Conservation (phyloP, 352 stramenopile species). For the Blastocystis sp. region DNA sequence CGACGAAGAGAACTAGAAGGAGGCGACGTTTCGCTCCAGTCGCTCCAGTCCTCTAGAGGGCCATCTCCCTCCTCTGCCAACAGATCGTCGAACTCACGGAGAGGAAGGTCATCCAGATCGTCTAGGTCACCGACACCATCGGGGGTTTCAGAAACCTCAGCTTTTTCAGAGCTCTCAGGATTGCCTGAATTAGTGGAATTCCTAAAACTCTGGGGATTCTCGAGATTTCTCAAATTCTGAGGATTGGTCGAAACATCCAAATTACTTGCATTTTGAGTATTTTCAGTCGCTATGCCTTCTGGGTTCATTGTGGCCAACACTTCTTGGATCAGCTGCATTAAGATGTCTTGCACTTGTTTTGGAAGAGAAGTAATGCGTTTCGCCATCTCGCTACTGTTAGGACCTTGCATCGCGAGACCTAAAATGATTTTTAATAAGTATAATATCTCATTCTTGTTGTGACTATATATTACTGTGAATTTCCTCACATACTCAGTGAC, state of each 20-base stretch:
- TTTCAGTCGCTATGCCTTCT: neutral
- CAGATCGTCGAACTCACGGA: slow-evolving; percentile 2
- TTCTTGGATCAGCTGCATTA: slow-evolving; percentile 44
- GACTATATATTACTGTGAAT: neutral
- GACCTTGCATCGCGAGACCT: slow-evolving; percentile 21
- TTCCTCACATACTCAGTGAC: neutral
- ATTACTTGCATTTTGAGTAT: too few relatives aligned
- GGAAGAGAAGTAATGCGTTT: slow-evolving; percentile 8
- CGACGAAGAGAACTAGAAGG: neutral
- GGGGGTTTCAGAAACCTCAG: neutral
- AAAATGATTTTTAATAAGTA: slow-evolving; percentile 42
- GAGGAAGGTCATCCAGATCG: neutral
- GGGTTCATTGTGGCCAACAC: slow-evolving; percentile 11
- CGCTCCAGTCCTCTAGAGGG: neutral
- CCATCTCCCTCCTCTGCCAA: neutral
- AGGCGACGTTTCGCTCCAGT: neutral
- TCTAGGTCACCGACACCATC: neutral
- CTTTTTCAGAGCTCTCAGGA: too few relatives aligned
- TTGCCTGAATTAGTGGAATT: too few relatives aligned
- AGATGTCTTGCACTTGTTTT: neutral
- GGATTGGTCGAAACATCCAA: too few relatives aligned
- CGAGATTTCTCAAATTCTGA: too few relatives aligned
- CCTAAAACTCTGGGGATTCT: too few relatives aligned
- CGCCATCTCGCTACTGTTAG: neutral
- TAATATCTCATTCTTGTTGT: slow-evolving; percentile 1